These are phyloP conservation scores for Cyclotella atomus DNA, from an alignment of 108 stramenopile species.

Conservation along the genomic window DNA sequence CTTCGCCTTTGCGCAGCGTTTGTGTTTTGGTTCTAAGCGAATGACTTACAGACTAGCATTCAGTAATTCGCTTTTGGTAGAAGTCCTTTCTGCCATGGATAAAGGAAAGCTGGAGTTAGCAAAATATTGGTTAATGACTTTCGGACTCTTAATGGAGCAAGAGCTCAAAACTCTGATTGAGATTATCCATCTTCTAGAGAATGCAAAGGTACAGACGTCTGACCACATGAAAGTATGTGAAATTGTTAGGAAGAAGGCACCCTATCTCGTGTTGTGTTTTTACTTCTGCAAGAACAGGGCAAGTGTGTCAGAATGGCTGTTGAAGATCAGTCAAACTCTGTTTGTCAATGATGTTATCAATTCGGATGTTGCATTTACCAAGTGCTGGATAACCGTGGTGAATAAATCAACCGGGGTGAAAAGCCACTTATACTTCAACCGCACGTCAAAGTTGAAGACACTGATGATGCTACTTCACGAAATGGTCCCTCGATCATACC, in stretches of 20 bases:
- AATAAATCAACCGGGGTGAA: neutral
- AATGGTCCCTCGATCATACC: neutral
- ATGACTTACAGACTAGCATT: neutral
- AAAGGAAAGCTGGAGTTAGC: neutral
- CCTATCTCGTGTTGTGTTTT: neutral
- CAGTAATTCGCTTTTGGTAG: neutral
- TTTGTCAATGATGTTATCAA: neutral
- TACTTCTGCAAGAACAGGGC: neutral
- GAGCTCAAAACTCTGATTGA: neutral
- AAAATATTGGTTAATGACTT: neutral
- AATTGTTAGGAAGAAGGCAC: neutral
- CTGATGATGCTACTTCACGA: neutral
- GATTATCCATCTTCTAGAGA: neutral
- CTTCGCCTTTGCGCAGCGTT: neutral
- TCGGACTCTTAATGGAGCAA: neutral
- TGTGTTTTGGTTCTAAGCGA: neutral
- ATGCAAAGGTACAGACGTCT: neutral
- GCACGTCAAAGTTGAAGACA: neutral
- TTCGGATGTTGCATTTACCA: neutral
- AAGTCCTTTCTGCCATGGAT: neutral
- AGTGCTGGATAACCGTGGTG: neutral
- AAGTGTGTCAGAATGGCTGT: neutral
- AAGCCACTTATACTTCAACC: neutral
- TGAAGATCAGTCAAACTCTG: slow-evolving; percentile 1
- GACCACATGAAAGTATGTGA: neutral